Evolutionary conservation across 169 alveolate genomes (phyloP).

Genomic region (Plasmodium gaboni): DNA sequence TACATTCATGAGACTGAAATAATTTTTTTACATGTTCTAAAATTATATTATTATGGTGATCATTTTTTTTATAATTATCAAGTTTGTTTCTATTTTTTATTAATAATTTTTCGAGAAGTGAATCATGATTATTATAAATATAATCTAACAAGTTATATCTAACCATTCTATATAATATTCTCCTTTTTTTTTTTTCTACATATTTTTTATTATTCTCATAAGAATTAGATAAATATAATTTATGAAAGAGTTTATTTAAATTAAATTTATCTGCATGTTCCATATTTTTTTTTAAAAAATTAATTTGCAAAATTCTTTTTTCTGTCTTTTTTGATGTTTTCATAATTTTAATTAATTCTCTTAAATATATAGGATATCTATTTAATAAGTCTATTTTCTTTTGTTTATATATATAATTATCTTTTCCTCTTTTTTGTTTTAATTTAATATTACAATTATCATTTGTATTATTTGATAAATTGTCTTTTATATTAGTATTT

Average conservation of each 20-base stretch:
- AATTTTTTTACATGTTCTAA: constrained; percentile 47
- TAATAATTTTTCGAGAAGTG: constrained; percentile 39
- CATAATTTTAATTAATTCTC: constrained; percentile 64
- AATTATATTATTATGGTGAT: constrained; percentile 14
- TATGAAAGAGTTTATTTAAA: constrained; percentile 41
- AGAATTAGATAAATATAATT: constrained; percentile 14
- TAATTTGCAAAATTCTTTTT: constrained; percentile 43
- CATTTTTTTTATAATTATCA: neutral
- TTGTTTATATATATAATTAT: constrained; percentile 17
- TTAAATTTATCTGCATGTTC: constrained; percentile 24
- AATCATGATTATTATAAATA: constrained; percentile 58
- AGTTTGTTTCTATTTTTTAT: constrained; percentile 22
- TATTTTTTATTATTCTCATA: constrained; percentile 44
- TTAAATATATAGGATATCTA: constrained; percentile 61
- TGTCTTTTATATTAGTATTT: neutral
- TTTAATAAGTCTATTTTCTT: constrained; percentile 43
- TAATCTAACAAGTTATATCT: constrained; percentile 52
- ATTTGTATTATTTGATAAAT: neutral
- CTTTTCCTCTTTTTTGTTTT: constrained; percentile 8
- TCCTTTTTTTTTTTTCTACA: constrained; percentile 41
- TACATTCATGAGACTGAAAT: constrained; percentile 34
- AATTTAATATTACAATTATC: neutral
- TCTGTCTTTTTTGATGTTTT: constrained; percentile 52
- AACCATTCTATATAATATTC: constrained; percentile 61
- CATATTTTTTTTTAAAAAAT: constrained; percentile 33